Conservation (phyloP, 1,284 basidiomycete genomes). For the Gomphus sp. region DNA sequence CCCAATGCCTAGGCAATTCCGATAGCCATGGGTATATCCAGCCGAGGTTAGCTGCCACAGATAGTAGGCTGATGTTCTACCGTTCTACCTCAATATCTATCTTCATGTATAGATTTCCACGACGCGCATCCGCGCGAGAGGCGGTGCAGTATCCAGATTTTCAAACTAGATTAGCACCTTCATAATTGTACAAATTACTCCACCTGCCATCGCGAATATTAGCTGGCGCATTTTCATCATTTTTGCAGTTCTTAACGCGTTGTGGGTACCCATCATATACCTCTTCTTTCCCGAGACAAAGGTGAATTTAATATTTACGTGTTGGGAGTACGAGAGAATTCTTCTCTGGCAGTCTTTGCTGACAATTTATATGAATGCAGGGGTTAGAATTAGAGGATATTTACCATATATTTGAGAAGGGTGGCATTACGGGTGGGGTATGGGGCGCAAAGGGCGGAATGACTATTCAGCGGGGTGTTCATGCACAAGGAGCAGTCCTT, state of each 20-base stretch:
- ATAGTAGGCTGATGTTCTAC: too few relatives aligned
- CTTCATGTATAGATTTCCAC: conserved; percentile 32
- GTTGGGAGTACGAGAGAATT: too few relatives aligned
- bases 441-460: conserved; percentile 16
- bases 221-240: conserved; percentile 38
- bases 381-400: conserved; percentile 35
- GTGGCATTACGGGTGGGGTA: conserved; percentile 32
- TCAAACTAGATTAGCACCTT: conserved; percentile 35
- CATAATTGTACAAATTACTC: conserved; percentile 39
- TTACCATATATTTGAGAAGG: conserved; percentile 34
- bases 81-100: too few relatives aligned
- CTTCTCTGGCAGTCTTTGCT: background rate
- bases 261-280: conserved; percentile 35
- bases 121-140: conserved; percentile 27
- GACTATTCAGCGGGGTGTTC: background rate
- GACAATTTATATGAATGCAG: background rate
- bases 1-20: too few relatives aligned
- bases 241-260: conserved; percentile 36
- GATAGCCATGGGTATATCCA: conserved; percentile 33
- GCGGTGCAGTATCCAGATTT: conserved; percentile 30
- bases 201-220: conserved; percentile 40
- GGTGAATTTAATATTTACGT: too few relatives aligned
- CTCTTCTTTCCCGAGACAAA: conserved; percentile 37
- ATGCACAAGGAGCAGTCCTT: background rate
- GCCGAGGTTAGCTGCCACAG: conserved; percentile 24